phyloP scores from a whole-genome alignment of 192 early-diverging fungal genomes.

The Spinellus fusiger region DNA sequence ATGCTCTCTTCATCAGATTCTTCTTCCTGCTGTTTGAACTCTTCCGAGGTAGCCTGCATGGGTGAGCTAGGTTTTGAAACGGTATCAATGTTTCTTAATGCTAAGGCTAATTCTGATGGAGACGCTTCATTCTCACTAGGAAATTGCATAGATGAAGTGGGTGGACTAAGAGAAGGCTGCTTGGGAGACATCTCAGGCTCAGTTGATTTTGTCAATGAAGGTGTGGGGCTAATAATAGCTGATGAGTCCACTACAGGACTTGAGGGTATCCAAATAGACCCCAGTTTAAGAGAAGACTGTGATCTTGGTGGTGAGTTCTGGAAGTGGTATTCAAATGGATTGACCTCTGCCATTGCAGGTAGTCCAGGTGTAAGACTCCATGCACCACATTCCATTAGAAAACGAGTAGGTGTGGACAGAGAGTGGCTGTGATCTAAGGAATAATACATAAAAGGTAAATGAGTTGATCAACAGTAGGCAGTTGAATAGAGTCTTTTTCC shows the following conservation, averaged over 20 bases:
- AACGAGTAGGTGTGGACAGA: constrained; percentile 25
- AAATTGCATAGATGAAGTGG: background rate
- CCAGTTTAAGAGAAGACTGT: background rate
- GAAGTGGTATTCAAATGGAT: constrained; percentile 24
- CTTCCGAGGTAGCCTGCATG: background rate
- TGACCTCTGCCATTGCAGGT: constrained; percentile 14
- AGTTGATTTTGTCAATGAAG: background rate
- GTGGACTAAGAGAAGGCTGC: background rate
- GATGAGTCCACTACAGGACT: background rate
- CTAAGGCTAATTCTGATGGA: too few relatives aligned
- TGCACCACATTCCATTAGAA: constrained; percentile 24
- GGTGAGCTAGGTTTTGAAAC: too few relatives aligned
- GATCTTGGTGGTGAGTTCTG: background rate
- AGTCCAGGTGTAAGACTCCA: constrained; percentile 20
- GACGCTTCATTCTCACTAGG: background rate
- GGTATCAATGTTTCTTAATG: too few relatives aligned
- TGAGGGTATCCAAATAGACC: background rate
- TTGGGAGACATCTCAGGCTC: background rate
- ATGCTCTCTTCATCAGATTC: background rate
- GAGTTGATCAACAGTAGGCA: too few relatives aligned
- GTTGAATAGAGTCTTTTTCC: too few relatives aligned
- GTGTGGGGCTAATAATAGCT: background rate
- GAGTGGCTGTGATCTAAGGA: background rate
- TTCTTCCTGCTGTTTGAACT: background rate
- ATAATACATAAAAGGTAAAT: background rate